phyloP scores from a whole-genome alignment of 371 early-diverging fungal species.

The Polyrhizophydium stewartii region DNA sequence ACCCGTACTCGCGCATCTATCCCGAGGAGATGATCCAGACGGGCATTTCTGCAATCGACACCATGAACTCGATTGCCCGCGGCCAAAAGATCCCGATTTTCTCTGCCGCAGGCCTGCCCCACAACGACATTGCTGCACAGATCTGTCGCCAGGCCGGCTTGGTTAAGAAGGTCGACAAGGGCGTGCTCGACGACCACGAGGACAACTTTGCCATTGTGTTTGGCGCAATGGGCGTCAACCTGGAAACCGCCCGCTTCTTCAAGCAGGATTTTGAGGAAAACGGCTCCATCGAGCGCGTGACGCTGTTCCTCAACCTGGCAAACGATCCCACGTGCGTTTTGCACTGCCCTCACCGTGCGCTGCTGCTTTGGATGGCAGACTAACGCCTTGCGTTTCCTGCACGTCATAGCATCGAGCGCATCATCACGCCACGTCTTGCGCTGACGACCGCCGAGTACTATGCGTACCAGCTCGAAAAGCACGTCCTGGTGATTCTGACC shows the following conservation, averaged over 20 bases:
- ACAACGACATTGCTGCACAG: slow-evolving; percentile 99
- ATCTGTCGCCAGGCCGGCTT: slow-evolving; percentile 99
- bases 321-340: slow-evolving; percentile 97
- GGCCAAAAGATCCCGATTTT: slow-evolving; percentile 99
- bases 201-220: slow-evolving; percentile 99
- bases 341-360: background rate
- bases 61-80: slow-evolving; percentile 99
- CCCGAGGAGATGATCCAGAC: slow-evolving; percentile 99
- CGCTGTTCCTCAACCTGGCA: slow-evolving; percentile 99
- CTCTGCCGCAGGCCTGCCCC: slow-evolving; percentile 99
- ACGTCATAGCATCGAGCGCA: slow-evolving; percentile 90
- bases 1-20: slow-evolving; percentile 98
- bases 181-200: slow-evolving; percentile 95
- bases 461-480: slow-evolving; percentile 99
- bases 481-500: slow-evolving; percentile 99
- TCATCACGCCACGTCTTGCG: slow-evolving; percentile 99
- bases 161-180: slow-evolving; percentile 91
- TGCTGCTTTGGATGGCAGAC: background rate
- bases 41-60: slow-evolving; percentile 99
- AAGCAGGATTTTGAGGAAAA: slow-evolving; percentile 99
- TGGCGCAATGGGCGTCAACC: slow-evolving; percentile 99
- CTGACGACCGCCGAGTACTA: slow-evolving; percentile 99
- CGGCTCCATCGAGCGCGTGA: slow-evolving; percentile 98
- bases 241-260: slow-evolving; percentile 99
- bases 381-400: background rate